These are phyloP conservation scores for Eutrema japonicum DNA, from an alignment of 345 rosid genomes.

Conservation along the genomic window DNA sequence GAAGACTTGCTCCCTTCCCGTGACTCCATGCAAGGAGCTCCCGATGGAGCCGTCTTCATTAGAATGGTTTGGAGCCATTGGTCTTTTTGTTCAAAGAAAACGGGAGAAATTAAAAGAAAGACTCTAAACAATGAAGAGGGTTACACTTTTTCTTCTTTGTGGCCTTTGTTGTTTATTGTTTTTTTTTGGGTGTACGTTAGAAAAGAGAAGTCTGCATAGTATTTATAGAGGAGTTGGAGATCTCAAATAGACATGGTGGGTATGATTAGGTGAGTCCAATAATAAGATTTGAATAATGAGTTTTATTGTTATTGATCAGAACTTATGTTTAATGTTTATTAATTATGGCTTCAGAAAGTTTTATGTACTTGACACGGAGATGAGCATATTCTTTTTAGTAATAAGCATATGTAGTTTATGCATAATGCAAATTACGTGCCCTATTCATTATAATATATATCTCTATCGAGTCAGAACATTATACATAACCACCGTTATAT, in stretches of 20 bases:
- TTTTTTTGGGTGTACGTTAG: constrained; percentile 35
- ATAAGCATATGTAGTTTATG: constrained; percentile 15
- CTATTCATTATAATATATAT: not conserved
- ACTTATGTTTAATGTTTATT: not conserved
- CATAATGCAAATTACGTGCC: constrained; percentile 29
- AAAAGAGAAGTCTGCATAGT: not conserved
- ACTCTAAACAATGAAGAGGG: not conserved
- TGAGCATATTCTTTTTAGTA: constrained; percentile 20
- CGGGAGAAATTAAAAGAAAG: constrained; percentile 3
- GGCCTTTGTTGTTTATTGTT: not conserved
- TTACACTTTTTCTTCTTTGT: constrained; percentile 16
- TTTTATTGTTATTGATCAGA: constrained; percentile 11
- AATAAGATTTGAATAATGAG: not conserved
- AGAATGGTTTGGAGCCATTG: constrained; percentile 46
- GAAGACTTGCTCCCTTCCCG: constrained; percentile 65
- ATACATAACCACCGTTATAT: constrained; percentile 1
- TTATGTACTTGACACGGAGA: constrained; percentile 15
- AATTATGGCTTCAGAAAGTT: not conserved
- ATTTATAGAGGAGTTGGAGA: constrained; percentile 30
- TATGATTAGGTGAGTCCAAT: constrained; percentile 9
- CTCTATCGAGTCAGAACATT: constrained; percentile 14
- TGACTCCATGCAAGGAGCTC: constrained; percentile 68
- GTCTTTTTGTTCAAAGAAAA: constrained; percentile 8
- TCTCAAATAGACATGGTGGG: constrained; percentile 29
- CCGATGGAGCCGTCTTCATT: constrained; percentile 50